Base-by-base conservation (phyloP, 2,329 filamentous ascomycete species). In the Didymosphaeria variabile region DNA sequence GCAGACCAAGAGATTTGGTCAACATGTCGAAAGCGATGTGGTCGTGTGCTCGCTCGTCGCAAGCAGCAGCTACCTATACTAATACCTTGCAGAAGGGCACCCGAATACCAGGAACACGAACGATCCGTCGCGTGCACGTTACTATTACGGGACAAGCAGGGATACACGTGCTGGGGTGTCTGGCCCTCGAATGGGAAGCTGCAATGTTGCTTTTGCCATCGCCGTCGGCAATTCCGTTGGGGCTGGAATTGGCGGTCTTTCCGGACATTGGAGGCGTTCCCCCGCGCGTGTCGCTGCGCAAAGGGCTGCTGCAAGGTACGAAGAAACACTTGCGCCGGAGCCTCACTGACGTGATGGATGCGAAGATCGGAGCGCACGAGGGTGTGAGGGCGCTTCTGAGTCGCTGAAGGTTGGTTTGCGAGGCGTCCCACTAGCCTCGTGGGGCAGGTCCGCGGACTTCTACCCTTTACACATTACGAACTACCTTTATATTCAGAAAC, bases 11-110 rank as follows among this genome's bases (percentile, higher is more conserved):
- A 1, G 64, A 64, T 1, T 56, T 32, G 6, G 69, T 53, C n/a
- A 72, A 19, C 72, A 75, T 75, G 6, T 36, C 64, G 60, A 50
- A 36, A 12, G 3, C 23, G 62, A 55, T 54, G 55, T 60, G 55
- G 60, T 69, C 63, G 68, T 65, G 67, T 67, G 60, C 60, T 42
- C 58, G 60, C 60, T 42, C 58, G 51, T 17, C 17, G 40, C 3
- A 23, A 31, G 13, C 42, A 55, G 32, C 59, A 60, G 32, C 44
- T 19, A 29, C 34, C 50, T 61, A 52, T 55, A 64, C 62, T 62
- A 59, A 60, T 60, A 58, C 45, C 45, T 47, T 56, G 55, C 50
- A 38, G 17, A 26, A 53, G 44, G 21, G 38, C 38, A 40, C 19
- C 52, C 38, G 34, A 46, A 10, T 3, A 19, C 23, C 23, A 13